Base-by-base conservation (phyloP, 2,329 filamentous ascomycete genomes). In the Canariomyces notabilis region DNA sequence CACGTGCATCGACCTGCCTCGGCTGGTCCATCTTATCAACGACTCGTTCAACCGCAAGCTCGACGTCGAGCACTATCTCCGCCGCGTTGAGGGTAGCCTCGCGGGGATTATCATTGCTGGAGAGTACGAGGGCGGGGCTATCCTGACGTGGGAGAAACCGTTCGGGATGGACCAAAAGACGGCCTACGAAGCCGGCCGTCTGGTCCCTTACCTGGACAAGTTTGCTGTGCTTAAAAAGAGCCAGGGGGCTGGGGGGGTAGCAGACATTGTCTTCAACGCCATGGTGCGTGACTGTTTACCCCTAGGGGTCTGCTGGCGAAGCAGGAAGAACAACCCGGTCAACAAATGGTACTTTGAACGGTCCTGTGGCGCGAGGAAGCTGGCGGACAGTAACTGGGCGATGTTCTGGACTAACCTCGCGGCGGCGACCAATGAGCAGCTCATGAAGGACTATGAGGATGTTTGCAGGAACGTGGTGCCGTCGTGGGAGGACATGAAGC, bases 331-430 rank as follows among this genome's bases (percentile, higher is more conserved):
- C 62, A 97, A 98, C 61, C 91, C 90, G 0, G 93, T 98, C 4
- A 98, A 98, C 63, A 96, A 96, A 64, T 98, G 93, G 93, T 98
- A 98, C 65, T 96, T 97, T 67, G 93, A 98, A 67, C 77, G 93
- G 38, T 88, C 87, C 2, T 72, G 79, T 38, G 93, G 93, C 0
- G 90, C 83, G 2, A 86, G 83, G 76, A 93, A 94, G 68, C 69
- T 98, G 31, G 74, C 77, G 1, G 81, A 79, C n/a, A 87, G 79
- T 37, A 84, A 90, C 57, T 98, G 93, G 93, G 89, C 89, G 3
- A 96, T 97, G 89, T 98, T 98, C 61, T 98, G 93, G 90, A 98
- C 93, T 2, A 93, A 86, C 1, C 74, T 79, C 0, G 78, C 80
- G 37, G 72, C 83, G 46, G 69, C 80, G 35, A 68, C 77, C 37